Conservation (phyloP, 2,329 filamentous ascomycete species). For the Pseudogymnoascus sp. region DNA sequence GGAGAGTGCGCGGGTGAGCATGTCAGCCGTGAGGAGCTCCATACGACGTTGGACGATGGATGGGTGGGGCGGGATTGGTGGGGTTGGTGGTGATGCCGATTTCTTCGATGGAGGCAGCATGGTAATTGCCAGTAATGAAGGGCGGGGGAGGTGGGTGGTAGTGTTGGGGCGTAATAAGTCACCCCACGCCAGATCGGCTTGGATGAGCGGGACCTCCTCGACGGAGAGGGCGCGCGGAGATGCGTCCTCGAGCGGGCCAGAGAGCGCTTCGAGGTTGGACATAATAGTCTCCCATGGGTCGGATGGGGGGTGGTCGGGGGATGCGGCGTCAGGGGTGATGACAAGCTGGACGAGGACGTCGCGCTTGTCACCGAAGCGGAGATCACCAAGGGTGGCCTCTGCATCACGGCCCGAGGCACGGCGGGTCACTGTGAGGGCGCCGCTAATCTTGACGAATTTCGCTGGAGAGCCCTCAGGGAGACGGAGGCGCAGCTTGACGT, state of each 20-base stretch:
- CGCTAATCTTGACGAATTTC: constrained; percentile 98
- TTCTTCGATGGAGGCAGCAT: constrained; percentile 73
- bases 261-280: constrained; percentile 86
- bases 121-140: constrained; percentile 87
- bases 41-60: constrained; percentile 93
- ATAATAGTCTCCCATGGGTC: constrained; percentile 98
- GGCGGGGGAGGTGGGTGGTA: constrained; percentile 76
- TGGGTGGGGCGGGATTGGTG: constrained; percentile 90
- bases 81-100: constrained; percentile 55
- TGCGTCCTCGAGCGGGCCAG: constrained; percentile 73
- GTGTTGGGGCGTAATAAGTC: constrained; percentile 88
- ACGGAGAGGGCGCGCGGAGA: constrained; percentile 77
- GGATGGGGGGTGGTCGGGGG: constrained; percentile 73
- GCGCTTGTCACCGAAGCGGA: constrained; percentile 89
- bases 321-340: constrained; percentile 77
- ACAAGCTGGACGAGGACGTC: constrained; percentile 92
- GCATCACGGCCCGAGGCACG: constrained; percentile 90
- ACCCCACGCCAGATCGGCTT: constrained; percentile 88
- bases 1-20: constrained; percentile 87
- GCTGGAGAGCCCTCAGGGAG: constrained; percentile 93
- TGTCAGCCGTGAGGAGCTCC: constrained; percentile 95
- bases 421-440: constrained; percentile 92
- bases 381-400: constrained; percentile 82
- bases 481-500: constrained; percentile 90
- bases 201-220: constrained; percentile 89